Base-by-base conservation (phyloP, 495 filamentous ascomycete genomes). In the Neurospora sp. region DNA sequence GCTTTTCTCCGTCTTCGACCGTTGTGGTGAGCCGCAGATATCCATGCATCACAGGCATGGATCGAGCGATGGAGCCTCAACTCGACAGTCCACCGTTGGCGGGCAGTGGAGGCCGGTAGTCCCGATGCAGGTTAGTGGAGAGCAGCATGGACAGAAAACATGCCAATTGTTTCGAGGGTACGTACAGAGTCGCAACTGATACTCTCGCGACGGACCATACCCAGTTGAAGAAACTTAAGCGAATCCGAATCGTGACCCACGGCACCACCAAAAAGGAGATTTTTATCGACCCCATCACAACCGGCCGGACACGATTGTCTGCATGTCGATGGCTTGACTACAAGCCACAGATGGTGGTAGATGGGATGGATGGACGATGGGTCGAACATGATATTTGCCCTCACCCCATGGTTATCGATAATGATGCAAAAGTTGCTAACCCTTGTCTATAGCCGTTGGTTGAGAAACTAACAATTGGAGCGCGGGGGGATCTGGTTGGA, bases 401-500 rank as follows among this genome's bases (percentile, higher is more conserved):
- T 66, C 53, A 31, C 27, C 53, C 48, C 27, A 35, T 61, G 22
- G 53, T 61, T 14, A 53, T 27, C 46, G 53, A 61, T 31, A 35
- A 18, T 61, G 53, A 35, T 61, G 53, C 53, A 16, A 61, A 61
- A 66, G 27, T 37, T 66, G 14, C 22, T 35, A 35, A 37, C 31
- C 53, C 53, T 66, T 66, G 22, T 8, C 53, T 5, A 9, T 35
- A 1, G 53, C 27, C 35, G 35, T 66, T 16, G 27, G 53, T 31
- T 18, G 22, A 66, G 53, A 66, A 66, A 10, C 53, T 66, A 37
- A 35, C 27, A 66, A 4, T 66, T 31, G 27, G 6, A 35, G 27
- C 3, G 53, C 53, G 53, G 27, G 27, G 73, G 69, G 72, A 75
- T 81, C 73, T 82, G 82, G 81, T 83, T 85, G 82, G 83, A 78